phyloP scores from a whole-genome alignment of 352 stramenopile genomes.

The Phytophthora kernoviae region DNA sequence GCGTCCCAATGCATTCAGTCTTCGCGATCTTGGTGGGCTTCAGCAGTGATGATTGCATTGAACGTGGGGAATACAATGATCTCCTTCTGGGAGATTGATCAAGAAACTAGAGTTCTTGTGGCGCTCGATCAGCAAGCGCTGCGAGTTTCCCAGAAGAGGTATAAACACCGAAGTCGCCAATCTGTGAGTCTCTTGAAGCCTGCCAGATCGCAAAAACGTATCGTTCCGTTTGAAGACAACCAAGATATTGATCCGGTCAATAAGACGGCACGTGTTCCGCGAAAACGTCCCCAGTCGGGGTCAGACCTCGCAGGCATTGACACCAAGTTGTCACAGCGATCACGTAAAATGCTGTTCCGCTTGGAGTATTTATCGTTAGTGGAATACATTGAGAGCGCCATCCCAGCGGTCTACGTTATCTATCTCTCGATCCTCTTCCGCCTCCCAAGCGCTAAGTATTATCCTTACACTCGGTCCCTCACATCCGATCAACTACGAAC shows the following conservation, averaged over 20 bases:
- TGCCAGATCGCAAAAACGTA: not conserved
- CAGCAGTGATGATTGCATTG: not conserved
- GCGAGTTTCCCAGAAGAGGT: no score
- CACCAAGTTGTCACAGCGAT: not conserved
- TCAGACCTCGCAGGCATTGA: not conserved
- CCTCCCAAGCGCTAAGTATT: conserved; percentile 24
- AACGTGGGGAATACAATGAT: not conserved
- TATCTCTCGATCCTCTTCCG: conserved; percentile 12
- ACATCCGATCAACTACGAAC: not conserved
- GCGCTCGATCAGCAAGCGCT: not conserved
- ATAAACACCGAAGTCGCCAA: no score
- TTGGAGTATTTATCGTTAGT: conserved; percentile 15
- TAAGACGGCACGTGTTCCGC: no score
- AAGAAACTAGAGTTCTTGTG: not conserved
- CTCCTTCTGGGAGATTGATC: not conserved
- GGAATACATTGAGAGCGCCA: conserved; percentile 23
- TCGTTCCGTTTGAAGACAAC: not conserved
- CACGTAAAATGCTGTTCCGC: conserved; percentile 13
- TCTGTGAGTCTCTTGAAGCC: no score
- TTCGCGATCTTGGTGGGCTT: not conserved
- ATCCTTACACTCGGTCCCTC: conserved; percentile 1
- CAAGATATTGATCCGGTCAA: not conserved
- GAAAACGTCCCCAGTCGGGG: not conserved
- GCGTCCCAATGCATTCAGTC: not conserved
- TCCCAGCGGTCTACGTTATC: conserved; percentile 16